Conservation (phyloP, 192 early-diverging fungal genomes). For the Entomortierella lignicola region DNA sequence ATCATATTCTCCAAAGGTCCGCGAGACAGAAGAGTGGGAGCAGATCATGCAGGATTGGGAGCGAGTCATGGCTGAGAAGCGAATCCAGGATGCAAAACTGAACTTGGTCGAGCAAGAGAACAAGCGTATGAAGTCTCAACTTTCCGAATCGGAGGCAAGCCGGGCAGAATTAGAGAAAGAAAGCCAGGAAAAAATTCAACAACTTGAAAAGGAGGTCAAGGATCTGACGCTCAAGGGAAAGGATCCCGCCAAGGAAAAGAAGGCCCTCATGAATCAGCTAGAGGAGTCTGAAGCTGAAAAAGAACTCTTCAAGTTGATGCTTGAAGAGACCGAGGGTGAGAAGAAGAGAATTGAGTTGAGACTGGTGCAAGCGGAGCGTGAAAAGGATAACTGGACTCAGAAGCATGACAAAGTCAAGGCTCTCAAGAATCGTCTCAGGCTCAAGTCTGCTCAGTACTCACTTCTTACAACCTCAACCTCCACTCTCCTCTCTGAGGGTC, state of each 20-base stretch:
- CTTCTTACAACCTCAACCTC: slow-evolving; percentile 46
- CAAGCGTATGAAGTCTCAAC: slow-evolving; percentile 48
- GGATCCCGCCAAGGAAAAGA: slow-evolving; percentile 49
- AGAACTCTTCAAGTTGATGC: slow-evolving; percentile 53
- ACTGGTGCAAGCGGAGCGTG: slow-evolving; percentile 24
- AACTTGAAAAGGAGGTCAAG: slow-evolving; percentile 38
- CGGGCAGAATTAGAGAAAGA: slow-evolving; percentile 42
- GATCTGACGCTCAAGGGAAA: slow-evolving; percentile 30
- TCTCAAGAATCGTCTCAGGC: slow-evolving; percentile 37
- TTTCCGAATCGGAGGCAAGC: slow-evolving; percentile 22
- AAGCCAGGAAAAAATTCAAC: slow-evolving; percentile 23
- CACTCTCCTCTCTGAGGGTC: slow-evolving; percentile 23
- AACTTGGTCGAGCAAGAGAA: slow-evolving; percentile 53
- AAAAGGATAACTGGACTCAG: slow-evolving; percentile 36
- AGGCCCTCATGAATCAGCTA: slow-evolving; percentile 37
- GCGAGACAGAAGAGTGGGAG: slow-evolving; percentile 47
- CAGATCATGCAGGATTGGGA: slow-evolving; percentile 57
- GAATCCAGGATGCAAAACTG: slow-evolving; percentile 50
- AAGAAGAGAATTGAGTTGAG: slow-evolving; percentile 47
- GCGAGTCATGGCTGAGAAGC: slow-evolving; percentile 54
- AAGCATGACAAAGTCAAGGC: slow-evolving; percentile 28
- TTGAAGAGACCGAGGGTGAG: slow-evolving; percentile 50
- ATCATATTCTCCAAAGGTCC: slow-evolving; percentile 41
- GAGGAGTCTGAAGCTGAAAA: slow-evolving; percentile 50
- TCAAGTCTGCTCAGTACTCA: slow-evolving; percentile 43